phyloP scores from a whole-genome alignment of 495 filamentous ascomycete species.

The Podospora bellae-mahoneyi region DNA sequence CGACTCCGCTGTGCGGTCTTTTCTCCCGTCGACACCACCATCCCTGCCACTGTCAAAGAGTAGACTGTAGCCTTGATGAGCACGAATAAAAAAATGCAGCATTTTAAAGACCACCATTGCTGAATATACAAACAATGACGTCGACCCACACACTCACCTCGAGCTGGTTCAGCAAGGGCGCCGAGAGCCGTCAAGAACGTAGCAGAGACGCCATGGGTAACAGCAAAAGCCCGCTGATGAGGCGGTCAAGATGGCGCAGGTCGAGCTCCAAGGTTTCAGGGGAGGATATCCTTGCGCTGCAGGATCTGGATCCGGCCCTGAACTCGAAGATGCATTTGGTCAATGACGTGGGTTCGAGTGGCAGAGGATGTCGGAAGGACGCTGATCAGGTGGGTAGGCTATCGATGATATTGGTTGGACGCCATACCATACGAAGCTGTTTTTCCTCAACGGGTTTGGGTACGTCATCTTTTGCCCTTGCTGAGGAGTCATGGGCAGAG shows the following conservation, averaged over 20 bases:
- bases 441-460: slow-evolving; percentile 64
- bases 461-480: slow-evolving; percentile 30
- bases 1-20: too few species aligned
- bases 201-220: neutral
- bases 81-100: too few species aligned
- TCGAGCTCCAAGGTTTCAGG: neutral
- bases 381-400: slow-evolving; percentile 58
- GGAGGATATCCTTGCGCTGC: slow-evolving; percentile 49
- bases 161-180: neutral
- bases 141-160: neutral
- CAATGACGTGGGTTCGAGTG: neutral
- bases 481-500: neutral
- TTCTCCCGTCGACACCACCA: too few species aligned
- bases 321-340: slow-evolving; percentile 25
- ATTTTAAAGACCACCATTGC: too few species aligned
- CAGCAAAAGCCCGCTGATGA: neutral
- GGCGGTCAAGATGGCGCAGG: neutral
- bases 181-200: neutral
- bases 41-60: too few species aligned
- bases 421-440: slow-evolving; percentile 64
- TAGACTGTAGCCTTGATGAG: too few species aligned
- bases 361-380: slow-evolving; percentile 39
- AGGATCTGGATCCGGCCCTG: slow-evolving; percentile 59
- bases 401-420: slow-evolving; percentile 75
- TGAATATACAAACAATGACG: neutral